Base-by-base conservation (phyloP, 2,329 filamentous ascomycete genomes). In the Penicillium sp. region DNA sequence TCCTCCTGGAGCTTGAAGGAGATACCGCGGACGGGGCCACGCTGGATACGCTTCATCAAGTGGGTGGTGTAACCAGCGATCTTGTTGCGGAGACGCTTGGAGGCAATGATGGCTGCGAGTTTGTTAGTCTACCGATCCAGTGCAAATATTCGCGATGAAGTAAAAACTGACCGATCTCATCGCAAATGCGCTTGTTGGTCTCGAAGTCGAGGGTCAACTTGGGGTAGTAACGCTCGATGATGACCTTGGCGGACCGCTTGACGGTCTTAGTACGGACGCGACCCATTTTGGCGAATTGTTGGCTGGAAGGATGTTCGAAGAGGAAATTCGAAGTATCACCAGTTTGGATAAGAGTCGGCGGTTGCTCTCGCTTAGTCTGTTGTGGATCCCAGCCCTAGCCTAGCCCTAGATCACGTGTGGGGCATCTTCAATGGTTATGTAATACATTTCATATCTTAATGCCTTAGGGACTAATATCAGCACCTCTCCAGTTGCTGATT, bases 1-100 rank as follows among this genome's bases (percentile, higher is more conserved):
- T 99, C 94, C 85, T 99, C 94, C 84, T 99, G 94, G 61, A 99
- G 90, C 88, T 99, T 99, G 92, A 99, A 99, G 81, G 95, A 99
- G 83, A 99, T 99, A 85, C 94, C 94, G 74, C 94, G 95, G 81
- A 99, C 94, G 67, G 94, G 94, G 67, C 94, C 94, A 79, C 94
- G 92, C 86, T 97, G 94, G 73, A 99, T 99, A 82, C 94, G 94
- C 89, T 97, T 97, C 95, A 99, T 99, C 81, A 95, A 79, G 79
- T 96, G 92, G 69, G 94, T 97, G 73, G 93, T 96, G 88, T 96
- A 97, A 74, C 94, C 94, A 75, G 94, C 92, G 83, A 96, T 95
- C 90, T 99, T 99, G 89, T 99, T 99, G 83, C 94, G 89, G 74
- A 99, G 89, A 78, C 95, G 89, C 90, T 99, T 99, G 73, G 89